A percentile compares a stretch with the other conserved stretches of the same genome.
phyloP scores from a whole-genome alignment of 78 protist species.

The Capsaspora owczarzaki region DNA sequence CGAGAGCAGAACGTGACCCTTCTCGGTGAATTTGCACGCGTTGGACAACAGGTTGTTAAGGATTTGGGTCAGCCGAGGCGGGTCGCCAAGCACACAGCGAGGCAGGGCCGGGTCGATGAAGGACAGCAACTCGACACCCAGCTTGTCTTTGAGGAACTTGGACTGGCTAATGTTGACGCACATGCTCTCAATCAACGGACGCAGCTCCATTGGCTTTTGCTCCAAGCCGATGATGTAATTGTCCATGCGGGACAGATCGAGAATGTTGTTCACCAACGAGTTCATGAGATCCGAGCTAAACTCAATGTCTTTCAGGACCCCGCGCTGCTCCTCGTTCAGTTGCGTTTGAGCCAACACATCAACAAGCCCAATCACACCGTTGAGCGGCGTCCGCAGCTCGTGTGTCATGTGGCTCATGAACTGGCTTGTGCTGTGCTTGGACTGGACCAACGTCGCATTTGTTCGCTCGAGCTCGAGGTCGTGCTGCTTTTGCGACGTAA shows the following conservation, averaged over 20 bases:
- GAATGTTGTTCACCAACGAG: constrained; percentile 17
- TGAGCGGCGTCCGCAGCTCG: constrained; percentile 64
- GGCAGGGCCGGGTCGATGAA: neutral
- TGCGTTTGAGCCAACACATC: constrained; percentile 21
- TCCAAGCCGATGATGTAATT: no score
- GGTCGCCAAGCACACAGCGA: neutral
- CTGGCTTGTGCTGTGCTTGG: no score
- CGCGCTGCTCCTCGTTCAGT: neutral
- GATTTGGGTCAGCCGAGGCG: constrained; percentile 1
- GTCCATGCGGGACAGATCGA: constrained; percentile 12
- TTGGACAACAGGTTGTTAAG: constrained; percentile 3
- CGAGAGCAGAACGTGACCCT: neutral
- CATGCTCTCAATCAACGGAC: no score
- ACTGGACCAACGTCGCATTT: no score
- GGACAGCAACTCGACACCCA: neutral
- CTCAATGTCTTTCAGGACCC: neutral
- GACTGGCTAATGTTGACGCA: constrained; percentile 1
- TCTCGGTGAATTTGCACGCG: constrained; percentile 11
- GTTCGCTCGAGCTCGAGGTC: no score
- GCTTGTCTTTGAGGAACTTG: no score
- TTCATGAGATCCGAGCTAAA: neutral
- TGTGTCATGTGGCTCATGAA: constrained; percentile 56
- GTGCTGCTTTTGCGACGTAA: no score
- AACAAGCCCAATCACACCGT: constrained; percentile 53
- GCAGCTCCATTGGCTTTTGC: no score